These are phyloP conservation scores for Pythium phragmiticola DNA, from an alignment of 352 stramenopile genomes.

Conservation along the genomic window DNA sequence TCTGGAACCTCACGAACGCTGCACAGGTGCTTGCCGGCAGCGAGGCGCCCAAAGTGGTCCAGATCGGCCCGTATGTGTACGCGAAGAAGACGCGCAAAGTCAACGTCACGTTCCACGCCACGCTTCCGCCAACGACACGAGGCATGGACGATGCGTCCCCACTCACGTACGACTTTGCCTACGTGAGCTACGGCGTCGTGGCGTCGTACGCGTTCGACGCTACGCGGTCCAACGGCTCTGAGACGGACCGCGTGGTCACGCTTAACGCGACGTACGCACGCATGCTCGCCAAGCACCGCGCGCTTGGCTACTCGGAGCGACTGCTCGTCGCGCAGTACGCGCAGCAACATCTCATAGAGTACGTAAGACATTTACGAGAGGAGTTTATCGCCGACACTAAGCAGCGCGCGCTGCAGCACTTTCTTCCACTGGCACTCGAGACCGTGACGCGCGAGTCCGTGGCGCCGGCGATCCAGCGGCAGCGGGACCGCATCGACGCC, in stretches of 20 bases:
- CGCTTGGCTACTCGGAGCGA: constrained; percentile 47
- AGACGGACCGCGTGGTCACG: constrained; percentile 50
- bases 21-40: constrained; percentile 34
- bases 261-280: constrained; percentile 64
- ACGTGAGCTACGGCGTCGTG: constrained; percentile 51
- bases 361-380: constrained; percentile 37
- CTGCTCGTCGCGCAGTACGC: constrained; percentile 63
- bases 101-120: constrained; percentile 41
- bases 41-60: constrained; percentile 32
- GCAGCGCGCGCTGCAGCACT: constrained; percentile 43
- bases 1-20: constrained; percentile 73
- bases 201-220: constrained; percentile 45
- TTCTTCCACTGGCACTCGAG: constrained; percentile 38
- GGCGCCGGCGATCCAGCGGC: constrained; percentile 35
- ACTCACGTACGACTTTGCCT: constrained; percentile 25
- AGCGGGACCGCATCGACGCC: constrained; percentile 43
- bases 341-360: constrained; percentile 44
- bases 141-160: not conserved
- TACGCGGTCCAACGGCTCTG: constrained; percentile 60
- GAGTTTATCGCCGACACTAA: constrained; percentile 66
- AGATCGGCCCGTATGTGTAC: constrained; percentile 73
- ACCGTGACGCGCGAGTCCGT: constrained; percentile 39
- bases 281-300: constrained; percentile 43
- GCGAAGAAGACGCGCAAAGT: constrained; percentile 58
- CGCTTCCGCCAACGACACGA: not conserved